phyloP scores from a whole-genome alignment of 495 filamentous ascomycete genomes.

The Stereocaulon alpinum region DNA sequence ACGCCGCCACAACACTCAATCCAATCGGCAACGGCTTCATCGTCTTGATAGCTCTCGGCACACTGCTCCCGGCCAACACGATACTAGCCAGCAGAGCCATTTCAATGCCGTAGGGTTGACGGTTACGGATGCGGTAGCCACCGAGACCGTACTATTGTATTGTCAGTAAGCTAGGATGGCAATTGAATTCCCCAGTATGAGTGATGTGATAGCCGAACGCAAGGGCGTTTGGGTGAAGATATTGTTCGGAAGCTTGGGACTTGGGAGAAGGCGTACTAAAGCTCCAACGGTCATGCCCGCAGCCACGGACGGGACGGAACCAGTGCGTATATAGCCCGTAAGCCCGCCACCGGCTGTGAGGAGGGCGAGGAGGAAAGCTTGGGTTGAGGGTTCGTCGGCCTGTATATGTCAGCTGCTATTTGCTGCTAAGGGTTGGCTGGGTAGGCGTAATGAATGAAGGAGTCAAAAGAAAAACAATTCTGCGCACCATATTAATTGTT shows the following conservation, averaged over 20 bases:
- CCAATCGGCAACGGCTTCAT: slow-evolving; percentile 67
- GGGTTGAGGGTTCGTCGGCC: slow-evolving; percentile 26
- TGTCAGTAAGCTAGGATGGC: not conserved
- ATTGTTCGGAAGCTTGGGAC: not conserved
- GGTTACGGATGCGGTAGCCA: slow-evolving; percentile 55
- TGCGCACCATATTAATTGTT: too few relatives aligned
- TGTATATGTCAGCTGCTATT: too few relatives aligned
- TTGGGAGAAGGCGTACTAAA: slow-evolving; percentile 31
- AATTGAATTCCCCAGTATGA: too few relatives aligned
- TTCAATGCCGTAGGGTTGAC: slow-evolving; percentile 62
- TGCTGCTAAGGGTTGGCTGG: too few relatives aligned
- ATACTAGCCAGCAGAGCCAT: slow-evolving; percentile 67
- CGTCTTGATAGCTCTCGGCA: slow-evolving; percentile 73
- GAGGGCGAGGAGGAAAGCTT: slow-evolving; percentile 63
- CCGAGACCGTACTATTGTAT: slow-evolving; percentile 53
- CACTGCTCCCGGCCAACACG: slow-evolving; percentile 67
- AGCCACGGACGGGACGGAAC: slow-evolving; percentile 73
- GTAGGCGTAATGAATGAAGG: too few relatives aligned
- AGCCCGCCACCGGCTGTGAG: slow-evolving; percentile 80
- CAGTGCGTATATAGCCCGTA: slow-evolving; percentile 72
- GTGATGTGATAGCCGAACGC: not conserved
- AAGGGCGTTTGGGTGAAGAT: not conserved
- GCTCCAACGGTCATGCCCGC: slow-evolving; percentile 74
- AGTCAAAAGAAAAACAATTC: too few relatives aligned
- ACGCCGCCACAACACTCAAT: slow-evolving; percentile 53